phyloP scores from a whole-genome alignment of 2,329 filamentous ascomycete species.

The Penicillium capsulatum region DNA sequence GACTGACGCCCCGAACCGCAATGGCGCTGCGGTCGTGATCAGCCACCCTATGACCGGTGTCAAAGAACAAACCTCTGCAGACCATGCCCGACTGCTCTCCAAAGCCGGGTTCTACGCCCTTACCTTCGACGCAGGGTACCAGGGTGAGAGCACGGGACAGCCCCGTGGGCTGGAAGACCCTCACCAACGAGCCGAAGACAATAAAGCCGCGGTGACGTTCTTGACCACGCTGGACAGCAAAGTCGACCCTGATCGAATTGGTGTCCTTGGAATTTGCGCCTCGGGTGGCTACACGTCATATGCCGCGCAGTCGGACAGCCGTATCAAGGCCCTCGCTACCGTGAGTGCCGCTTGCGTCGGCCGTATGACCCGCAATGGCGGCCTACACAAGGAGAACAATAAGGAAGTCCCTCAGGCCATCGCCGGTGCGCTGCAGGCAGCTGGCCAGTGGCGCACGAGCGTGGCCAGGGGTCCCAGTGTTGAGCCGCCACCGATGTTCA shows the following conservation, averaged over 20 bases:
- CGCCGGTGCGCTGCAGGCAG: slow-evolving; percentile 5
- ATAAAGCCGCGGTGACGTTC: slow-evolving; percentile 35
- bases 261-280: slow-evolving; percentile 39
- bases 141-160: slow-evolving; percentile 36
- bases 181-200: slow-evolving; percentile 35
- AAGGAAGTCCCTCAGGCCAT: slow-evolving; percentile 7
- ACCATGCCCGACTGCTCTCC: slow-evolving; percentile 32
- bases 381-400: slow-evolving; percentile 4
- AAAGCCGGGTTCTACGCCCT: slow-evolving; percentile 33
- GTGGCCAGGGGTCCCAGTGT: slow-evolving; percentile 14
- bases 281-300: slow-evolving; percentile 34
- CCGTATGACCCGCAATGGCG: slow-evolving; percentile 24
- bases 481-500: slow-evolving; percentile 12
- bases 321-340: slow-evolving; percentile 40
- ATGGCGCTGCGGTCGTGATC: neutral
- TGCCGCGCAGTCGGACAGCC: slow-evolving; percentile 36
- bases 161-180: slow-evolving; percentile 41
- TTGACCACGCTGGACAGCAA: slow-evolving; percentile 12
- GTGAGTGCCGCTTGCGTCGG: slow-evolving; percentile 32
- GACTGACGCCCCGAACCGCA: neutral
- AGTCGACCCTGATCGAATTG: slow-evolving; percentile 36
- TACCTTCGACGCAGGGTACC: slow-evolving; percentile 39
- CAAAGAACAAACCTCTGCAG: slow-evolving; percentile 37
- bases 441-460: slow-evolving; percentile 9
- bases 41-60: neutral